Evolutionary conservation across 768 basidiomycete genomes (phyloP).

Genomic region (Trametes cingulata): DNA sequence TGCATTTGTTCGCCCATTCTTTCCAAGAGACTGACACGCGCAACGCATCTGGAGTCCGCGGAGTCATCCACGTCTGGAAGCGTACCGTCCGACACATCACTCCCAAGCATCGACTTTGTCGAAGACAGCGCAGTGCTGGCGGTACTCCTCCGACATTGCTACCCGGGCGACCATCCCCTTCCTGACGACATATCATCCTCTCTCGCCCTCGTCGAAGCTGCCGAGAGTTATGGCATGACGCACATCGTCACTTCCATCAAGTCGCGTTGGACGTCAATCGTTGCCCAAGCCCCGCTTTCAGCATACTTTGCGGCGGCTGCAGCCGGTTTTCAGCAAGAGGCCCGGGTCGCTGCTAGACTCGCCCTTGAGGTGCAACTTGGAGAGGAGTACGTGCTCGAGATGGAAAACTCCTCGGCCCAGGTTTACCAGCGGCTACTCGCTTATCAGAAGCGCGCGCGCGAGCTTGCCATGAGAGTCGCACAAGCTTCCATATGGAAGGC

Average conservation of each 20-base stretch:
- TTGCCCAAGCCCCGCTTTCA: not conserved
- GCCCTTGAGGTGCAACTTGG: not conserved
- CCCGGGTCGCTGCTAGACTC: not conserved
- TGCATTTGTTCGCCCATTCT: slow-evolving; percentile 38
- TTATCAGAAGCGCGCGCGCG: not conserved
- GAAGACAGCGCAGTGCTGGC: slow-evolving; percentile 5
- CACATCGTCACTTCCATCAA: not conserved
- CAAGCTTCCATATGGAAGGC: not conserved
- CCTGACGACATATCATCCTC: not conserved
- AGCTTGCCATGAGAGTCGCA: not conserved
- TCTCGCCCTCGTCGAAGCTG: not conserved
- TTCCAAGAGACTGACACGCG: not conserved
- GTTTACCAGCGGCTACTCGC: slow-evolving; percentile 10
- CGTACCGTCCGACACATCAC: not conserved
- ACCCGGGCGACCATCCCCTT: not conserved
- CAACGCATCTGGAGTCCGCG: not conserved
- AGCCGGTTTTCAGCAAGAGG: not conserved
- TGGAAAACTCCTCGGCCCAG: slow-evolving; percentile 9
- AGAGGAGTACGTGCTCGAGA: not conserved
- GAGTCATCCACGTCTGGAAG: not conserved
- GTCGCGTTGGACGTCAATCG: not conserved
- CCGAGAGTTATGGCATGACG: slow-evolving; percentile 6
- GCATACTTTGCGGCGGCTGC: slow-evolving; percentile 3
- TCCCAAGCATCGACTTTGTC: not conserved
- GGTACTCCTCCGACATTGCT: not conserved